Base-by-base conservation (phyloP, 129 eudicot species). In the Saussurea involucrata region DNA sequence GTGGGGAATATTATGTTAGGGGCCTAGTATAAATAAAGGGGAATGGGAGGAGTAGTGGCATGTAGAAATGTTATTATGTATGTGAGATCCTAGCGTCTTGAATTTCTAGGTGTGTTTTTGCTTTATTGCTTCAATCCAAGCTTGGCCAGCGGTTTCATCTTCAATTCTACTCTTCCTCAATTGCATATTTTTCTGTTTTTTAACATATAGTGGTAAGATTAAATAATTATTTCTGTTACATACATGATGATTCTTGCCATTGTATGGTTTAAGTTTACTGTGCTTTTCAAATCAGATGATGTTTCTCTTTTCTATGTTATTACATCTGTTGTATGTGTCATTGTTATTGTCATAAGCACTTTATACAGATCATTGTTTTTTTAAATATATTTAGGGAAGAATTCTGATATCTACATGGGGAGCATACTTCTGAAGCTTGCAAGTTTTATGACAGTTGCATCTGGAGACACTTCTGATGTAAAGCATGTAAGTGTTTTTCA, bases 351-450 rank as follows among this genome's bases (percentile, higher is more conserved):
- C 40, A 66, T 73, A 73, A 53, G 69, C 44, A 24, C 24, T 67
- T 66, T 25, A 32, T 37, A 68, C 44, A 60, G 18, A 27, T 60
- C 5, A 68, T 75, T 78, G 27, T 21, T 63, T 21, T 33, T 28
- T n/a, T n/a, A n/a, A n/a, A 5, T 61, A 18, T 78, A 57, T 81
- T 36, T 68, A 95, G 98, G 96, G 55, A 77, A 76, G 79, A 82
- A 20, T 55, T 89, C 97, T 42, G 80, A 66, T 76, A 53, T 80
- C 18, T 92, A 86, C 81, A 95, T 85, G 92, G 83, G 78, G 85
- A 83, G 58, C 46, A 80, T 86, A 74, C 57, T 92, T 72, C 83
- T 87, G 63, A 89, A 90, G 86, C 90, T 92, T 70, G 87, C 88
- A 20, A 84, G 77, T 20, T 55, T 85, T 73, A 86, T 95, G 88